Conservation (phyloP, 192 early-diverging fungal species). For the Dimargaris cristalligena region DNA sequence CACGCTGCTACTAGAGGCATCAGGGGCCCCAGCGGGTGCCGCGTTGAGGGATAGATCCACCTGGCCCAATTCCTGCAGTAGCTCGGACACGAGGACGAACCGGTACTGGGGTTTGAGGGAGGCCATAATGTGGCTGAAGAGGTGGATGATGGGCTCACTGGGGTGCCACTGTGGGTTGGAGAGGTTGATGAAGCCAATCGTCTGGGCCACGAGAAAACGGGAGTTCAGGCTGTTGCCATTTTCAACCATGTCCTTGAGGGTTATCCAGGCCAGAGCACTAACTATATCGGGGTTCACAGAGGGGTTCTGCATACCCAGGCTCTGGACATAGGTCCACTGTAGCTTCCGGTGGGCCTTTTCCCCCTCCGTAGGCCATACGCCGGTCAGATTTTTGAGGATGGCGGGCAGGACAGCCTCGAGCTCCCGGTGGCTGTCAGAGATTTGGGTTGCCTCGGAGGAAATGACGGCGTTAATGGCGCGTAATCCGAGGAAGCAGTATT, state of each 20-base stretch:
- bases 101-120: conserved; percentile 13
- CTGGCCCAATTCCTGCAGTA: conserved; percentile 21
- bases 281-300: not conserved
- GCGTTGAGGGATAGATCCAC: conserved; percentile 20
- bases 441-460: conserved; percentile 16
- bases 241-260: conserved; percentile 7
- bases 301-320: not conserved
- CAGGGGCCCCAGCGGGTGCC: conserved; percentile 17
- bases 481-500: conserved; percentile 21
- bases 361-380: conserved; percentile 6
- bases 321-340: conserved; percentile 1
- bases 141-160: not conserved
- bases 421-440: conserved; percentile 14
- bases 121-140: conserved; percentile 1
- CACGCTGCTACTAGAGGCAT: conserved; percentile 16
- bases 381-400: conserved; percentile 21
- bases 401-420: conserved; percentile 20
- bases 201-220: not conserved
- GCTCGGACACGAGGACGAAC: conserved; percentile 23
- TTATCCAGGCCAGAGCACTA: conserved; percentile 5
- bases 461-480: conserved; percentile 23
- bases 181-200: not conserved
- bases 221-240: conserved; percentile 1
- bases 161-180: not conserved
- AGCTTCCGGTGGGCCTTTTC: not conserved